phyloP scores from a whole-genome alignment of 1,284 basidiomycete genomes.

The Heterobasidion irregulare region DNA sequence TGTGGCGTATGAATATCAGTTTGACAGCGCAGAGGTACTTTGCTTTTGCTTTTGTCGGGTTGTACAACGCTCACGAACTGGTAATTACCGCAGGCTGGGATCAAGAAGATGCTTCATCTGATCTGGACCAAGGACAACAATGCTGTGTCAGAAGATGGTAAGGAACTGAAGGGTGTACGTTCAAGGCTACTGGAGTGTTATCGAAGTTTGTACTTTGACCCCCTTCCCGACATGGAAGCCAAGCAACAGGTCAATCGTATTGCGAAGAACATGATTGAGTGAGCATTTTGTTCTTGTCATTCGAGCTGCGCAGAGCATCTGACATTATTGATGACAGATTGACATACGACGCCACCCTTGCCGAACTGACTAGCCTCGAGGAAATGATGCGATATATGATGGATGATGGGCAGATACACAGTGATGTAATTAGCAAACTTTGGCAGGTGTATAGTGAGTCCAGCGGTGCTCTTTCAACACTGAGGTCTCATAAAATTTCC shows the following conservation, averaged over 20 bases:
- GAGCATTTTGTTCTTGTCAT: conserved; percentile 21
- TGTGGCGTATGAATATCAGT: conserved; percentile 76
- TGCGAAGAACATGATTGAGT: conserved; percentile 98
- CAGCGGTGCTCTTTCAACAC: background rate
- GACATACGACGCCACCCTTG: conserved; percentile 87
- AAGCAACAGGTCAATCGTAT: conserved; percentile 92
- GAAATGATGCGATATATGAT: conserved; percentile 96
- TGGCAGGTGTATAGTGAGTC: conserved; percentile 91
- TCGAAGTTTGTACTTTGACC: conserved; percentile 83
- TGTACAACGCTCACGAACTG: background rate
- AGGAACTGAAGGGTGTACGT: conserved; percentile 85
- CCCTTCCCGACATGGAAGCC: conserved; percentile 57
- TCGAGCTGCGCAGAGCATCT: background rate
- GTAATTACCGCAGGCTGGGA: conserved; percentile 47
- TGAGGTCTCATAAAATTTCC: background rate
- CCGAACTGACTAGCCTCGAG: conserved; percentile 93
- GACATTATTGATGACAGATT: conserved; percentile 36
- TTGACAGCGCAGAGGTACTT: conserved; percentile 67
- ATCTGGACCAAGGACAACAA: conserved; percentile 97
- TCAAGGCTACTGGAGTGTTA: conserved; percentile 89
- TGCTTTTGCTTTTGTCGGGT: background rate
- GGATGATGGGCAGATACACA: conserved; percentile 75
- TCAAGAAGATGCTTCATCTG: conserved; percentile 95
- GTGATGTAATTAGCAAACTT: conserved; percentile 82
- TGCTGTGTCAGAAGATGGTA: conserved; percentile 77